These are phyloP conservation scores for Paramecium octaurelia DNA, from an alignment of 73 alveolate genomes.

Conservation along the genomic window DNA sequence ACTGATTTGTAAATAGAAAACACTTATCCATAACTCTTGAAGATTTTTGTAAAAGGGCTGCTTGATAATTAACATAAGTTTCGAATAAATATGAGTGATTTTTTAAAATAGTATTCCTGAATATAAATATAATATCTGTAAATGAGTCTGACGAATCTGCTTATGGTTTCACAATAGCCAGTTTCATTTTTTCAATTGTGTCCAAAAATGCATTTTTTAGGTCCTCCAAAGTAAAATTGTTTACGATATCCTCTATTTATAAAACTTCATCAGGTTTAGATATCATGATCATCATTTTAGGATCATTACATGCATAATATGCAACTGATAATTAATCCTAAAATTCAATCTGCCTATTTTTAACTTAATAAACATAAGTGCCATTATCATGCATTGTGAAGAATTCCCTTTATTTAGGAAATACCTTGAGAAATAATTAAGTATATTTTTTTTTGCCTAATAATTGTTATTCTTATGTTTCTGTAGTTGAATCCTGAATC, in stretches of 20 bases:
- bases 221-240: background rate
- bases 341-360: background rate
- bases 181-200: background rate
- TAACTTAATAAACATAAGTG: background rate
- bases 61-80: background rate
- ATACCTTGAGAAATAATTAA: background rate
- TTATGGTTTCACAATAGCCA: background rate
- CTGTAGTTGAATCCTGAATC: background rate
- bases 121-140: background rate
- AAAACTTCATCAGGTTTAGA: background rate
- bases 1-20: background rate
- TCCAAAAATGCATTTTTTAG: background rate
- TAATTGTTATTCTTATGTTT: background rate
- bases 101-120: background rate
- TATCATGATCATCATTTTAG: conserved; percentile 8
- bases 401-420: background rate
- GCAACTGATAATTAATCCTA: conserved; percentile 42
- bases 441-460: background rate
- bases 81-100: background rate
- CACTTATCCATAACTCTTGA: background rate
- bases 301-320: conserved; percentile 30
- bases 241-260: background rate
- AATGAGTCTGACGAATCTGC: background rate
- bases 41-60: background rate
- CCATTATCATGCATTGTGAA: background rate